Evolutionary conservation across 345 rosid genomes (phyloP), one percentile per base, ranked within the genome.

Genomic region (Fremontodendron californicum): DNA sequence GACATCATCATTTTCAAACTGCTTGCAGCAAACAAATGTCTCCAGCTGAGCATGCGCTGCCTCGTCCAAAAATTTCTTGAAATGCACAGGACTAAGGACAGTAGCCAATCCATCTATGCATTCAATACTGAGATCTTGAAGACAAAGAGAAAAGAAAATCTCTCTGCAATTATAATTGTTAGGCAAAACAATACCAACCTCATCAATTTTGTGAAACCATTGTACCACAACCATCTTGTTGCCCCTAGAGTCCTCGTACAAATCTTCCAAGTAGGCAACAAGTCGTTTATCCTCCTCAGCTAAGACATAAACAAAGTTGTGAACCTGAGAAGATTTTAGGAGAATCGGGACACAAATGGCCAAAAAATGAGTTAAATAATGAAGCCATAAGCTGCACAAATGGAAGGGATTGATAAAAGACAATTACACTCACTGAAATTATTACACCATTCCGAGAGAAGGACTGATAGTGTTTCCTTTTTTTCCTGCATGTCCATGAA

Each of bases 71-170:
- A 81, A 84, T 81, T 87, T 89, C 83, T 87, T 85, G 33, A 88
- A 88, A 69, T 94, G 97, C 72, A 83, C 84, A 54, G 91, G 94
- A 80, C 93, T 82, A 78, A 94, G 95, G 77, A 94, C 90, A 45
- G 89, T 87, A 75, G 96, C 97, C 89, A 88, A 77, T 73, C 93
- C 97, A 92, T 94, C 94, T 74, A 94, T 85, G 89, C 97, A 92
- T 79, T 94, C 96, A 46, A 94, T 81, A 82, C 81, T 87, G 84
- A 94, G 89, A 89, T 94, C 96, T 92, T 94, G 98, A 80, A 79
- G 93, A 89, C 89, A 87, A 79, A 81, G 89, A 87, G 98, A 90
- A 85, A 85, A 90, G 88, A 86, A 89, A 86, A 94, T 86, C 93
- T 94, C 98, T 83, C 55, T 45, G 73, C 21, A 25, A 45, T 69